Percentiles rank a stretch among this genome's conserved stretches.
These are phyloP conservation scores for Stramenopiles sp. DNA, from an alignment of 352 stramenopile genomes.

Conservation along the genomic window DNA sequence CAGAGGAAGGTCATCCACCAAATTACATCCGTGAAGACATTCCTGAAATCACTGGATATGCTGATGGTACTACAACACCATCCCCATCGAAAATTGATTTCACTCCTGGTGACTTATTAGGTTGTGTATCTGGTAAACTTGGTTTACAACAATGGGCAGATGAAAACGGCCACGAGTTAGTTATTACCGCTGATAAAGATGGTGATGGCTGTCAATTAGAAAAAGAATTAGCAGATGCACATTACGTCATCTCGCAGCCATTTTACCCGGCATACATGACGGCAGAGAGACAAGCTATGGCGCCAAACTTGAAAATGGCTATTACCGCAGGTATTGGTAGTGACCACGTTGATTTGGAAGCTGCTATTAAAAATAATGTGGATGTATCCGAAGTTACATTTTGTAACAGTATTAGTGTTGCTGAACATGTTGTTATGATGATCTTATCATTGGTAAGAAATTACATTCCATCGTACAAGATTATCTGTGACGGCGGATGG, in stretches of 20 bases:
- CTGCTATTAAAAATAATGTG: slow-evolving; percentile 26
- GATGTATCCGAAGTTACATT: slow-evolving; percentile 29
- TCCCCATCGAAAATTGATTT: too few relatives aligned
- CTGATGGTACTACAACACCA: too few relatives aligned
- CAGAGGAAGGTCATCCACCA: too few relatives aligned
- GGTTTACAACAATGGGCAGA: slow-evolving; percentile 29
- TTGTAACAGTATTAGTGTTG: slow-evolving; percentile 28
- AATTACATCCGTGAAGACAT: too few relatives aligned
- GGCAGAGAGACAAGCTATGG: slow-evolving; percentile 25
- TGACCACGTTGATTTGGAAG: slow-evolving; percentile 29
- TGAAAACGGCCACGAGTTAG: slow-evolving; percentile 24
- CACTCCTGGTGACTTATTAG: slow-evolving; percentile 27
- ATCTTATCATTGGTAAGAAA: slow-evolving; percentile 24
- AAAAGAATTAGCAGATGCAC: slow-evolving; percentile 23
- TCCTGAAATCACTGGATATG: too few relatives aligned
- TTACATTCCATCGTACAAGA: slow-evolving; percentile 30
- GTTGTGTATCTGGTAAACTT: slow-evolving; percentile 28
- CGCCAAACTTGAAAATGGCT: slow-evolving; percentile 27
- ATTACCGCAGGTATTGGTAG: slow-evolving; percentile 29
- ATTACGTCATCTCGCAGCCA: slow-evolving; percentile 32
- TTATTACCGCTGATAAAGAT: slow-evolving; percentile 31
- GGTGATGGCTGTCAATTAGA: slow-evolving; percentile 28
- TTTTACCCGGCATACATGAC: slow-evolving; percentile 34
- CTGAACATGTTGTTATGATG: slow-evolving; percentile 31
- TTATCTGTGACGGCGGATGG: slow-evolving; percentile 25